phyloP scores from a whole-genome alignment of 2,329 filamentous ascomycete genomes.

The Diaporthe caulivora region DNA sequence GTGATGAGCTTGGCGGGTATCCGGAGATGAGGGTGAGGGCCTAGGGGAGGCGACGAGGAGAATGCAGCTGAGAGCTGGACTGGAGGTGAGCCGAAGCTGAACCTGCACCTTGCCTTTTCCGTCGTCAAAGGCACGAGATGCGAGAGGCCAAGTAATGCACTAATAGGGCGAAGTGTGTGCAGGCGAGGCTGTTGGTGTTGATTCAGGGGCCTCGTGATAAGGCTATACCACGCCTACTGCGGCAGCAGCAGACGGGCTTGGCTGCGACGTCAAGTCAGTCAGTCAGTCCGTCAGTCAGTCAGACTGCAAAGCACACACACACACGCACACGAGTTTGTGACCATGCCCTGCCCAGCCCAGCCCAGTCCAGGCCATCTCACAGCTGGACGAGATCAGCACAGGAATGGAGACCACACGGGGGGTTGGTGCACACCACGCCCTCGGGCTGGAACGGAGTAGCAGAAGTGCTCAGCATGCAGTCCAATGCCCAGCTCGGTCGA shows the following conservation, averaged over 20 bases:
- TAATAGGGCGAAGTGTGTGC: background rate
- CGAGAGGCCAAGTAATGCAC: background rate
- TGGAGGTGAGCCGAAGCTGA: conserved; percentile 17
- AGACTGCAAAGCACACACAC: background rate
- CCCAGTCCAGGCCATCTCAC: conserved; percentile 21
- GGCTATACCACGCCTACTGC: background rate
- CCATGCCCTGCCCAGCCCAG: conserved; percentile 16
- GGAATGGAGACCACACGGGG: conserved; percentile 13
- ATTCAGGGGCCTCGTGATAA: conserved; percentile 32
- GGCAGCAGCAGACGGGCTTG: conserved; percentile 9
- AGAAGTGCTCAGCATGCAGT: background rate
- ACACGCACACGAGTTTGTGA: background rate
- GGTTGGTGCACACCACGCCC: background rate
- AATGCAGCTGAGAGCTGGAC: conserved; percentile 7
- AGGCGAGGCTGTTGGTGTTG: background rate
- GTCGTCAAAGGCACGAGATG: conserved; percentile 29
- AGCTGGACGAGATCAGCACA: conserved; percentile 30
- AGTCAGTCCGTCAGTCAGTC: conserved; percentile 8
- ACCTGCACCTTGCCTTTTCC: conserved; percentile 29
- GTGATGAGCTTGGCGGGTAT: conserved; percentile 29
- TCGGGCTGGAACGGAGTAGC: background rate
- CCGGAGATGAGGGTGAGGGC: conserved; percentile 33
- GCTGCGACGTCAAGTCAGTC: conserved; percentile 8
- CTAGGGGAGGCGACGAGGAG: conserved; percentile 9
- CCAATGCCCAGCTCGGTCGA: no score